Conservation (phyloP, 2,329 filamentous ascomycete species). For the Dothiorella sarmentorum region DNA sequence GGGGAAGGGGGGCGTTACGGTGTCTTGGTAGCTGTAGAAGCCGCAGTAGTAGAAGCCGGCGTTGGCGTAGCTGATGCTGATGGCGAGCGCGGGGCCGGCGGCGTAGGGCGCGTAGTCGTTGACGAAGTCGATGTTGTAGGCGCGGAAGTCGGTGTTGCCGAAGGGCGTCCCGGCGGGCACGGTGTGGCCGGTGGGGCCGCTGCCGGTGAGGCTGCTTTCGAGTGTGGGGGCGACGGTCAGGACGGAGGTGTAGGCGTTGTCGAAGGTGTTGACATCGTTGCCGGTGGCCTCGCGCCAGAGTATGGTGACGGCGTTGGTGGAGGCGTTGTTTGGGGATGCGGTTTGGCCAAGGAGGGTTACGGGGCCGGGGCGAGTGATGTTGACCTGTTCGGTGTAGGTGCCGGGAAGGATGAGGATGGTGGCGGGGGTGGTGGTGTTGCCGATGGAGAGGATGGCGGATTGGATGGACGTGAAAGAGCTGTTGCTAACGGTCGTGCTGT, state of each 20-base stretch:
- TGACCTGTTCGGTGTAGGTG: slow-evolving; percentile 62
- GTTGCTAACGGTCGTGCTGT: slow-evolving; percentile 19
- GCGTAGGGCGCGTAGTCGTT: slow-evolving; percentile 56
- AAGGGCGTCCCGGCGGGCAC: slow-evolving; percentile 61
- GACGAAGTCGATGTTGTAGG: slow-evolving; percentile 64
- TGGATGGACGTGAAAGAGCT: slow-evolving; percentile 41
- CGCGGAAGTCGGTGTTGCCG: slow-evolving; percentile 60
- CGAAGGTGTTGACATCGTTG: slow-evolving; percentile 41
- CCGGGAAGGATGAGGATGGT: slow-evolving; percentile 60
- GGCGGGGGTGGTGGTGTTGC: slow-evolving; percentile 44
- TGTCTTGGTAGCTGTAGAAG: slow-evolving; percentile 67
- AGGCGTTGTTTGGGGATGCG: slow-evolving; percentile 42
- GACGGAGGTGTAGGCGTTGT: slow-evolving; percentile 62
- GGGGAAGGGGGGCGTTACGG: slow-evolving; percentile 37
- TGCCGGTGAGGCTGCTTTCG: slow-evolving; percentile 60
- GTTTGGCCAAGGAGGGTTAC: slow-evolving; percentile 61
- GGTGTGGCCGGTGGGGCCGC: slow-evolving; percentile 59
- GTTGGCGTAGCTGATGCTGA: slow-evolving; percentile 62
- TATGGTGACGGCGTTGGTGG: slow-evolving; percentile 53
- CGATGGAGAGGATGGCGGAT: slow-evolving; percentile 47
- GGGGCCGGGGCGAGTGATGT: slow-evolving; percentile 60
- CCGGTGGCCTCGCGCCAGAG: slow-evolving; percentile 57
- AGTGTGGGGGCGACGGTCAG: slow-evolving; percentile 62
- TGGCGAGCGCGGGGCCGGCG: slow-evolving; percentile 57
- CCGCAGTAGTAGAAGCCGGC: slow-evolving; percentile 65